Percentiles rank a stretch among this genome's conserved stretches.
Conservation (phyloP, 495 filamentous ascomycete species). For the Trichoderma virens region DNA sequence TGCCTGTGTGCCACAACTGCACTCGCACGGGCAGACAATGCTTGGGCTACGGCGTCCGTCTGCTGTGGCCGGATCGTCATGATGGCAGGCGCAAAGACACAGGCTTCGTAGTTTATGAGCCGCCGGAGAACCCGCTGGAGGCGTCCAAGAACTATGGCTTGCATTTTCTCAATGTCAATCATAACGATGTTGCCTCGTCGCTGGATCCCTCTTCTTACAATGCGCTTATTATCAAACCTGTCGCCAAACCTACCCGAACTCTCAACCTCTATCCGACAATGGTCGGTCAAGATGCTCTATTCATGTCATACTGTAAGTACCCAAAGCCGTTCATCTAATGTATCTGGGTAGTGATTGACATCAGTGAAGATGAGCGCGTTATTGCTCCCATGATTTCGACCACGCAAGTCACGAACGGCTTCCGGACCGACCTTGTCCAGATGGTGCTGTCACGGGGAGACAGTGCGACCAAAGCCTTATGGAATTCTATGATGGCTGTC, state of each 20-base stretch:
- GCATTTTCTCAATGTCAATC: conserved; percentile 25
- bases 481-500: conserved; percentile 29
- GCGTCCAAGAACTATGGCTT: conserved; percentile 17
- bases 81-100: conserved; percentile 26
- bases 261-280: conserved; percentile 21
- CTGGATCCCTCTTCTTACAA: background rate
- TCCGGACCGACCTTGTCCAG: conserved; percentile 26
- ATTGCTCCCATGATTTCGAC: conserved; percentile 31
- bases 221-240: background rate
- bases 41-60: conserved; percentile 30
- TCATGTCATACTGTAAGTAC: conserved; percentile 24
- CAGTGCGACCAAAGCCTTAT: conserved; percentile 23
- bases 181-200: conserved; percentile 10
- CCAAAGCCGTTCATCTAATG: background rate
- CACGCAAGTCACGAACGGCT: conserved; percentile 27
- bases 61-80: conserved; percentile 30
- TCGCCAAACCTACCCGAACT: conserved; percentile 9
- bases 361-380: conserved; percentile 17
- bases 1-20: conserved; percentile 33
- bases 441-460: conserved; percentile 24
- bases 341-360: background rate
- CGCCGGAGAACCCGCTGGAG: background rate
- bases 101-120: conserved; percentile 1
- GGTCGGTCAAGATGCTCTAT: conserved; percentile 22
- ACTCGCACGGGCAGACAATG: conserved; percentile 28